Evolutionary conservation across 2,329 filamentous ascomycete genomes (phyloP), one percentile per base, ranked within the genome.

Genomic region (Diaporthe helianthi): DNA sequence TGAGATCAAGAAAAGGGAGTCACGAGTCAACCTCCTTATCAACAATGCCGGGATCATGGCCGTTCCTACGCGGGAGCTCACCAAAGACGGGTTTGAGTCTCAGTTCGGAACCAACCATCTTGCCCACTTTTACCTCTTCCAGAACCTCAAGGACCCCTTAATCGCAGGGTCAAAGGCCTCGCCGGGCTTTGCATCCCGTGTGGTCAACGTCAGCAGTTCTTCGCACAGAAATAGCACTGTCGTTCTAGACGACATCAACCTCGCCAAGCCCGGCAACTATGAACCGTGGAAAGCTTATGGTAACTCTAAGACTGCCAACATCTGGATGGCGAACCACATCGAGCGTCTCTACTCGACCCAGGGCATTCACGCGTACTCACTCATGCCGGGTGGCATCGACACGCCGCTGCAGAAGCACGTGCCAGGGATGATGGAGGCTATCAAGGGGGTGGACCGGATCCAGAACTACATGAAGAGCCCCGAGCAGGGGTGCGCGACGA

Each of bases 71-170:
- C 75, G 71, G 74, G 73, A 47, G 38, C 49, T 69, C 69, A 85
- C 82, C 1, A 71, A 72, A 15, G 83, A 85, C 72, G 84, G 84
- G 24, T 82, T 82, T 70, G 86, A 88, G 70, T 74, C 75, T 0
- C 85, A 87, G 69, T 83, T 87, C 70, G 84, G 80, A 47, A 83
- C 80, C 8, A 86, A 86, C 73, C 82, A 88, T 72, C 76, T 88
- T 3, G 78, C 76, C 1, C 84, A 87, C 73, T 88, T 87, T 76
- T 79, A 87, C 0, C 78, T 87, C 12, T 84, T 86, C 72, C 79
- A 84, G 38, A 79, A 85, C 4, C 77, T 87, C 53, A 82, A 82
- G 65, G 76, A 79, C 8, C 74, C 79, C 1, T 75, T 87, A 6
- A 75, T 85, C 3, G 73, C 78, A 2, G 79, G 79, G 2, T 73